Evolutionary conservation across 2,329 filamentous ascomycete genomes (phyloP).

Genomic region (Trichocomaceae sp.): DNA sequence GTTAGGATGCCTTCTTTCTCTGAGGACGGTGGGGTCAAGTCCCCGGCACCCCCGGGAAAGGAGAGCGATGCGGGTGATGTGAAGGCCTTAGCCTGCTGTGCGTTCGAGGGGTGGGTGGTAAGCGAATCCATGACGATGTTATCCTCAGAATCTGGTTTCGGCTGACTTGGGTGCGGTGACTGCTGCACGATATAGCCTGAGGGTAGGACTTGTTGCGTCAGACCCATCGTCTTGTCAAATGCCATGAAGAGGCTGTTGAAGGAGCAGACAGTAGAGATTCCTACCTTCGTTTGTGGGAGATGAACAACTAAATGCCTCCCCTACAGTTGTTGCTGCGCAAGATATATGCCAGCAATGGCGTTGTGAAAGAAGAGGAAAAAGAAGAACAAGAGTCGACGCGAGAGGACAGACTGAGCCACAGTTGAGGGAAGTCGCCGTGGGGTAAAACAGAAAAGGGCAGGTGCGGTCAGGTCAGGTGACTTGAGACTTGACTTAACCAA

Average conservation of each 20-base stretch:
- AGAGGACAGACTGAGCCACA: too few relatives aligned
- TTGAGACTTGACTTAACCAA: slow-evolving; percentile 9
- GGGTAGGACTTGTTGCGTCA: background rate
- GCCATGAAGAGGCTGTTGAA: background rate
- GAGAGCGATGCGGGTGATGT: slow-evolving; percentile 87
- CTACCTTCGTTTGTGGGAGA: slow-evolving; percentile 62
- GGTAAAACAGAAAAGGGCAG: slow-evolving; percentile 14
- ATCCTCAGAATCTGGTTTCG: background rate
- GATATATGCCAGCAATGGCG: slow-evolving; percentile 11
- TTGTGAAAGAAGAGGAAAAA: background rate
- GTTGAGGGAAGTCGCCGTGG: background rate
- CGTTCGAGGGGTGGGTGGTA: slow-evolving; percentile 84
- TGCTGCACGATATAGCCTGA: background rate
- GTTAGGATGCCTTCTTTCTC: slow-evolving; percentile 56
- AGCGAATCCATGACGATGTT: slow-evolving; percentile 69
- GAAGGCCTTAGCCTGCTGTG: slow-evolving; percentile 90
- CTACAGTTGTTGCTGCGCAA: slow-evolving; percentile 34
- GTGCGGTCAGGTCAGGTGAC: slow-evolving; percentile 9
- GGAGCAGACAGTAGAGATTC: background rate
- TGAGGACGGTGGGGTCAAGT: slow-evolving; percentile 72
- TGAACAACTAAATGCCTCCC: slow-evolving; percentile 98
- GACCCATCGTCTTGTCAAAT: background rate
- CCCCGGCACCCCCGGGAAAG: slow-evolving; percentile 76
- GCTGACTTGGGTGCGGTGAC: background rate
- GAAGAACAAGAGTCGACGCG: background rate